Percentiles rank a stretch among this genome's conserved stretches.
These are phyloP conservation scores for Dothistroma pini DNA, from an alignment of 2,329 filamentous ascomycete genomes.

Conservation along the genomic window DNA sequence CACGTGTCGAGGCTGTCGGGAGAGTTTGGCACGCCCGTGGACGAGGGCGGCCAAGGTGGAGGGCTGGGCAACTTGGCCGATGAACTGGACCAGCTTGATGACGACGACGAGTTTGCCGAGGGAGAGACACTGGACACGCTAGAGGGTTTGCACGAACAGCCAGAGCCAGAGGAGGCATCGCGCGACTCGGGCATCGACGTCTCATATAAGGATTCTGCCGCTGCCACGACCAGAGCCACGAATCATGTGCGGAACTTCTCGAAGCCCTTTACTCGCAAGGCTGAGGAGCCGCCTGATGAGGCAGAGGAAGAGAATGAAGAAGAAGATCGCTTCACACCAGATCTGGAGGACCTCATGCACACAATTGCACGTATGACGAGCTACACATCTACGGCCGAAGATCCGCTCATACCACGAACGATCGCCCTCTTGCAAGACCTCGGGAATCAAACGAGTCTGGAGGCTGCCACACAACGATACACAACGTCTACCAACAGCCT, in stretches of 20 bases:
- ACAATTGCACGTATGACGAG: constrained; percentile 34
- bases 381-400: constrained; percentile 28
- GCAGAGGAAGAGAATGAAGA: constrained; percentile 15
- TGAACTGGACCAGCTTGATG: constrained; percentile 69
- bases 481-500: constrained; percentile 43
- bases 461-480: constrained; percentile 33
- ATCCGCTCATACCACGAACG: constrained; percentile 33
- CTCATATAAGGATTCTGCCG: constrained; percentile 40
- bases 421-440: constrained; percentile 35
- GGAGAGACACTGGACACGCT: constrained; percentile 23
- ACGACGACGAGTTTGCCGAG: constrained; percentile 32
- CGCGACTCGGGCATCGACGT: constrained; percentile 47
- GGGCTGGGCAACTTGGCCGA: constrained; percentile 76
- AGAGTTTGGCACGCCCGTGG: constrained; percentile 39
- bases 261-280: constrained; percentile 24
- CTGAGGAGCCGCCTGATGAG: constrained; percentile 24
- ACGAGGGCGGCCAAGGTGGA: constrained; percentile 43
- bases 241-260: constrained; percentile 46
- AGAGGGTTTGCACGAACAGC: constrained; percentile 18
- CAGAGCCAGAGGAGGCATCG: constrained; percentile 34
- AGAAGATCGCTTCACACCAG: constrained; percentile 40
- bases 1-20: constrained; percentile 34
- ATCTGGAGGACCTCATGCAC: constrained; percentile 36
- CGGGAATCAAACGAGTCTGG: constrained; percentile 33
- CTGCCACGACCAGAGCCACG: constrained; percentile 42